Percentiles rank a stretch among this genome's conserved stretches.
These are phyloP conservation scores for Sarcodon aspratus DNA, from an alignment of 768 basidiomycete genomes.

Conservation along the genomic window DNA sequence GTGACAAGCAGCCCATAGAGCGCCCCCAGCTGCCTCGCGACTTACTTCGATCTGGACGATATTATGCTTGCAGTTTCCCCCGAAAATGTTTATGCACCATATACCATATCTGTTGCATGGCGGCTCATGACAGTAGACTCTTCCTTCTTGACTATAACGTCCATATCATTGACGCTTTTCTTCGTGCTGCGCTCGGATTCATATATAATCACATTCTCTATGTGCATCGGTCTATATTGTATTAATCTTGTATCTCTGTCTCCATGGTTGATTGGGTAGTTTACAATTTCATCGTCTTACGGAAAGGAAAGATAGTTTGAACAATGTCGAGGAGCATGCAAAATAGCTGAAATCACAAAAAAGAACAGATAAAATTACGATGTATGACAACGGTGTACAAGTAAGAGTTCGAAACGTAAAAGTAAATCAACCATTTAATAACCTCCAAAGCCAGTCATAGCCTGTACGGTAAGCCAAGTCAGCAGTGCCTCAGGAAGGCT, in stretches of 20 bases:
- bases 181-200: too few species aligned
- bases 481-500: background rate
- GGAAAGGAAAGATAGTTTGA: too few species aligned
- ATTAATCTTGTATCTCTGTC: too few species aligned
- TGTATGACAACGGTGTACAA: background rate
- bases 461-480: constrained; percentile 16
- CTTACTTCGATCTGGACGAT: background rate
- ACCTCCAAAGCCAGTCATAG: constrained; percentile 55
- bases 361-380: background rate
- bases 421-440: constrained; percentile 15
- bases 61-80: background rate
- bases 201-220: too few species aligned
- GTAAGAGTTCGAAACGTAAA: constrained; percentile 3
- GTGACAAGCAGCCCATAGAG: constrained; percentile 23
- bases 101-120: background rate
- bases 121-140: background rate
- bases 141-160: background rate
- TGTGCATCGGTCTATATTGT: too few species aligned
- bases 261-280: too few species aligned
- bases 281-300: too few species aligned
- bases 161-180: too few species aligned
- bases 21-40: background rate
- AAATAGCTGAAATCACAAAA: background rate
- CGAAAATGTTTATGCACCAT: background rate
- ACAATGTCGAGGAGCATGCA: background rate